Percentiles rank a stretch among this genome's conserved stretches.
These are phyloP conservation scores for Boletus pseudo-olivaceus DNA, from an alignment of 768 basidiomycete genomes.

Conservation along the genomic window DNA sequence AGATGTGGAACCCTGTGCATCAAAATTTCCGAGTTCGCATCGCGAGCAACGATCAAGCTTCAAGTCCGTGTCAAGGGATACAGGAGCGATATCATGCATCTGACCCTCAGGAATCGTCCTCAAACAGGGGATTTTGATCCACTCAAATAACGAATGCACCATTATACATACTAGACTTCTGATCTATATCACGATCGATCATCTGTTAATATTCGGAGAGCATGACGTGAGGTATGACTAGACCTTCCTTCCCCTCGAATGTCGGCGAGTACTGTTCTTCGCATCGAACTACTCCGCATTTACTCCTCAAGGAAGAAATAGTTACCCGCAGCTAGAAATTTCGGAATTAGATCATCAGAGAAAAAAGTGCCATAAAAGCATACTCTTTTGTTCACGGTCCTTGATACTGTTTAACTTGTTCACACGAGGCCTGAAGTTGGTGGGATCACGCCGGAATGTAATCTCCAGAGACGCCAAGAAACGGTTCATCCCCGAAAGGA, in stretches of 20 bases:
- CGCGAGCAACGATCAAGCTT: neutral
- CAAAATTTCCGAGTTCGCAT: neutral
- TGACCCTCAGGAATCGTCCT: neutral
- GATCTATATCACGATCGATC: slow-evolving; percentile 6
- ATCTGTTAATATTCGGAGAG: slow-evolving; percentile 9
- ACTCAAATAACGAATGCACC: slow-evolving; percentile 10
- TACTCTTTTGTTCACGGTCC: slow-evolving; percentile 85
- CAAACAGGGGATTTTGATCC: slow-evolving; percentile 3
- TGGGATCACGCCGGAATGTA: slow-evolving; percentile 97
- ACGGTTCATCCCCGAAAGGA: slow-evolving; percentile 96
- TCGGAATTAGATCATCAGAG: slow-evolving; percentile 4
- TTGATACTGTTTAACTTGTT: slow-evolving; percentile 85
- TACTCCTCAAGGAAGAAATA: slow-evolving; percentile 93
- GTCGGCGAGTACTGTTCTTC: neutral
- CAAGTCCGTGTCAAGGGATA: neutral
- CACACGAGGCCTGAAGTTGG: slow-evolving; percentile 85
- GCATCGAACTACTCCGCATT: slow-evolving; percentile 1
- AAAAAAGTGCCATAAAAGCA: slow-evolving; percentile 18
- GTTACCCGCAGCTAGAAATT: slow-evolving; percentile 63
- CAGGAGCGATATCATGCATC: neutral
- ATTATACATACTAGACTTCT: slow-evolving; percentile 5
- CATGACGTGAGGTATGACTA: slow-evolving; percentile 2
- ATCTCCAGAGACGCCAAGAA: slow-evolving; percentile 95
- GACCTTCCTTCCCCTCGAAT: slow-evolving; percentile 12
- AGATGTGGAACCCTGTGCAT: neutral